Evolutionary conservation across 202 grass and related monocot genomes (phyloP).

Genomic region (Miscanthus sacchariflorus): DNA sequence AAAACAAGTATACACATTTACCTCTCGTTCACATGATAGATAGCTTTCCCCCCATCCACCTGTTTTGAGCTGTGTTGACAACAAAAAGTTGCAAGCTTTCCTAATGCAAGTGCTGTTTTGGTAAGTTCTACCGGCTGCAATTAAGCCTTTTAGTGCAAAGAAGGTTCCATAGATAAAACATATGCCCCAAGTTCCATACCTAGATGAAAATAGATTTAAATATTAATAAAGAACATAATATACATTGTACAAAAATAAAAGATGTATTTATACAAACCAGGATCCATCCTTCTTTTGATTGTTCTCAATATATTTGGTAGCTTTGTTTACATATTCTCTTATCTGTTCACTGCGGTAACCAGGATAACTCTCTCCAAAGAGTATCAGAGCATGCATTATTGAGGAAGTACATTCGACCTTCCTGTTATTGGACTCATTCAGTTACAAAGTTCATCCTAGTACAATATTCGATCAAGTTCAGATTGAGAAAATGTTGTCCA

Average conservation of each 20-base stretch:
- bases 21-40: not conserved
- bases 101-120: slow-evolving; percentile 27
- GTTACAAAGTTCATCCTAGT: not conserved
- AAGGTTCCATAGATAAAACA: slow-evolving; percentile 47
- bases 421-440: not conserved
- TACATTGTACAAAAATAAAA: no score
- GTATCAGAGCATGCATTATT: not conserved
- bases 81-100: slow-evolving; percentile 47
- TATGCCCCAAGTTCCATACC: slow-evolving; percentile 57
- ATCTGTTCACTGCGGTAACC: slow-evolving; percentile 34
- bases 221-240: no score
- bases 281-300: slow-evolving; percentile 38
- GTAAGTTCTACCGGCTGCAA: slow-evolving; percentile 43
- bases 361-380: slow-evolving; percentile 23
- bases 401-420: slow-evolving; percentile 49
- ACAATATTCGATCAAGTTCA: no score
- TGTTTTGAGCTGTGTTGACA: slow-evolving; percentile 37
- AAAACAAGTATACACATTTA: no score
- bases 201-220: not conserved
- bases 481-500: not conserved
- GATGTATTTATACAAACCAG: no score
- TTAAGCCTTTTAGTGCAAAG: slow-evolving; percentile 43
- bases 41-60: slow-evolving; percentile 58
- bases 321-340: slow-evolving; percentile 27
- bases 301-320: slow-evolving; percentile 41